These are phyloP conservation scores for Alectoria sarmentosa DNA, from an alignment of 495 filamentous ascomycete genomes.

Conservation along the genomic window DNA sequence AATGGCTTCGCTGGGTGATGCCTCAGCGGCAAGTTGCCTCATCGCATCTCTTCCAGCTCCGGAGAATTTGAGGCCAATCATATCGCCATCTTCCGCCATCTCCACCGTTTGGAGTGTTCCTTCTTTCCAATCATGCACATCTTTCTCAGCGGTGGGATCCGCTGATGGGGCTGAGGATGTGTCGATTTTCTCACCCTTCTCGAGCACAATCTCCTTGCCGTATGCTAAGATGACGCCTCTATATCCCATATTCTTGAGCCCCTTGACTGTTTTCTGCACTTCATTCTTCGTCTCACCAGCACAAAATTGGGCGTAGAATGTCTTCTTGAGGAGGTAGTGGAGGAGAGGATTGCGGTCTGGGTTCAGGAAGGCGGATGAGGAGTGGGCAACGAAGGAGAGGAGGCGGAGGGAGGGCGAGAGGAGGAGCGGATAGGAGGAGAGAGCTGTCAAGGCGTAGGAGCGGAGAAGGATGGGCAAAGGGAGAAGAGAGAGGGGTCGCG, in stretches of 20 bases:
- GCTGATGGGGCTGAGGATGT: conserved; percentile 28
- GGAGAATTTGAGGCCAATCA: conserved; percentile 86
- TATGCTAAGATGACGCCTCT: conserved; percentile 43
- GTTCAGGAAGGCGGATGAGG: conserved; percentile 45
- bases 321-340: conserved; percentile 37
- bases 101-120: conserved; percentile 71
- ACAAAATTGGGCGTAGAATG: conserved; percentile 44
- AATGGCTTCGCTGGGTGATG: conserved; percentile 54
- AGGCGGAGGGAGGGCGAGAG: conserved; percentile 62
- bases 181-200: conserved; percentile 31
- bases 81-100: conserved; percentile 69
- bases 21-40: conserved; percentile 49
- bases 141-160: conserved; percentile 33
- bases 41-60: conserved; percentile 81
- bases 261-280: conserved; percentile 30
- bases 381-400: conserved; percentile 64
- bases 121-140: conserved; percentile 65
- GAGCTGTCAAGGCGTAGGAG: conserved; percentile 66
- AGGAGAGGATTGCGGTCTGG: conserved; percentile 40
- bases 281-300: conserved; percentile 38
- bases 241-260: conserved; percentile 38
- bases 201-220: conserved; percentile 40
- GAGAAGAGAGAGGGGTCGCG: conserved; percentile 59
- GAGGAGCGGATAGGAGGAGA: conserved; percentile 71
- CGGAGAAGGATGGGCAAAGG: conserved; percentile 69